phyloP scores from a whole-genome alignment of 2,329 filamentous ascomycete genomes.

The Colletotrichum sp. region DNA sequence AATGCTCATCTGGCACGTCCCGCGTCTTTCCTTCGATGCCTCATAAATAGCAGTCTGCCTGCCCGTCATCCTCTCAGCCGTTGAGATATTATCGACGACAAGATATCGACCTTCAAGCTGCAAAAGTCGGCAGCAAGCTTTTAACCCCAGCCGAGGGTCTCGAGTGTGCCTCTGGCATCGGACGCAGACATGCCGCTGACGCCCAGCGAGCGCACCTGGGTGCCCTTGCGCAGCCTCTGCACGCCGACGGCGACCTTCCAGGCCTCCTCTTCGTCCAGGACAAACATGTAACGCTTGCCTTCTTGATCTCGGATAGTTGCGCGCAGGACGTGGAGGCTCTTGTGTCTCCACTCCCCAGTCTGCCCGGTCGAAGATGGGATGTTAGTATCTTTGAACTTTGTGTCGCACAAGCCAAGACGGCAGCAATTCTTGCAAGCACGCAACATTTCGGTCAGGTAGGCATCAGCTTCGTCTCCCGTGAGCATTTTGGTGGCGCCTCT shows the following conservation, averaged over 20 bases:
- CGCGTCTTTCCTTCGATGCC: background rate
- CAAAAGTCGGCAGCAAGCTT: background rate
- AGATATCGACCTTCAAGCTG: background rate
- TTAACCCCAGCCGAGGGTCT: slow-evolving; percentile 61
- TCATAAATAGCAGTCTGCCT: slow-evolving; percentile 1
- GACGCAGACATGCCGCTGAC: slow-evolving; percentile 59
- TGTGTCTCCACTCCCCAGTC: slow-evolving; percentile 59
- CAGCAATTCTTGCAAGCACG: slow-evolving; percentile 70
- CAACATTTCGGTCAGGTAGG: slow-evolving; percentile 67
- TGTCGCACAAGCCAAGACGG: slow-evolving; percentile 56
- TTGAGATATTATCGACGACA: background rate
- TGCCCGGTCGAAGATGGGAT: slow-evolving; percentile 43
- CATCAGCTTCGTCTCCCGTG: slow-evolving; percentile 69
- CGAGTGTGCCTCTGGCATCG: slow-evolving; percentile 61
- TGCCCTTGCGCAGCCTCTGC: slow-evolving; percentile 64
- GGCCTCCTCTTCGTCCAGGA: slow-evolving; percentile 67
- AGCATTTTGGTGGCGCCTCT: slow-evolving; percentile 56
- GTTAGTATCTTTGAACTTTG: slow-evolving; percentile 49
- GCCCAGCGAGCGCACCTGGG: slow-evolving; percentile 64
- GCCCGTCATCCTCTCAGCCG: background rate
- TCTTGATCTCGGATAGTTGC: slow-evolving; percentile 71
- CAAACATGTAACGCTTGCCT: slow-evolving; percentile 69
- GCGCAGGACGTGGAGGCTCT: slow-evolving; percentile 66
- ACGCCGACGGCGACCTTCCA: slow-evolving; percentile 72
- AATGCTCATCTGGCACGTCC: background rate